These are phyloP conservation scores for Linderina pennispora DNA, from an alignment of 192 early-diverging fungal genomes.

Conservation along the genomic window DNA sequence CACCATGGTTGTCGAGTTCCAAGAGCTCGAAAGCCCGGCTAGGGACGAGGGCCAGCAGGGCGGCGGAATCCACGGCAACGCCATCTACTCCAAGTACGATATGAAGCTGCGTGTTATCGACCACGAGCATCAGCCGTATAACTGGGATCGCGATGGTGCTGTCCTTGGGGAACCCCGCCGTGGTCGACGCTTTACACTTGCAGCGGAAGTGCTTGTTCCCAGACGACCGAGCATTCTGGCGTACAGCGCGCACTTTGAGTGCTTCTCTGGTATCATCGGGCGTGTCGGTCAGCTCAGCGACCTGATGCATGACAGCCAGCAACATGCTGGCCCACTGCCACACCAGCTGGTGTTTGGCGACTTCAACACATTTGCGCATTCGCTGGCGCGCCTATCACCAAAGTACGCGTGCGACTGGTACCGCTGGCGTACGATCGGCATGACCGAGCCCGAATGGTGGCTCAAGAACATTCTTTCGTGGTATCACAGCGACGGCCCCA, in stretches of 20 bases:
- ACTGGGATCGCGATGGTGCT: constrained; percentile 62
- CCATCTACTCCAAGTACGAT: constrained; percentile 60
- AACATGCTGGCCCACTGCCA: constrained; percentile 35
- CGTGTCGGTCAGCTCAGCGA: constrained; percentile 63
- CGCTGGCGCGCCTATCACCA: constrained; percentile 62
- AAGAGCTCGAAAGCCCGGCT: constrained; percentile 58
- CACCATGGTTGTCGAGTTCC: constrained; percentile 68
- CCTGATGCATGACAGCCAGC: constrained; percentile 55
- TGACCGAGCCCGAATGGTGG: constrained; percentile 68
- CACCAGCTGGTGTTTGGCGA: constrained; percentile 73
- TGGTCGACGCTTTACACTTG: constrained; percentile 56
- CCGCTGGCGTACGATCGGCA: constrained; percentile 56
- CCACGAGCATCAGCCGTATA: constrained; percentile 61
- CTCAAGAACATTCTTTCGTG: constrained; percentile 53
- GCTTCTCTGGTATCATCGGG: constrained; percentile 67
- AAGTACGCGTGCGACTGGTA: constrained; percentile 59
- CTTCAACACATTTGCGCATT: constrained; percentile 74
- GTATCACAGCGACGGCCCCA: constrained; percentile 26
- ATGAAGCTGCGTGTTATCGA: constrained; percentile 55
- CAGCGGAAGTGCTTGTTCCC: constrained; percentile 49
- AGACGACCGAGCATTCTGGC: constrained; percentile 52
- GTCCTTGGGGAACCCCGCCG: constrained; percentile 59
- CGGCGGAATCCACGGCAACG: constrained; percentile 76
- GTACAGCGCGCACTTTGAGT: constrained; percentile 71
- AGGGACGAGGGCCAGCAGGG: constrained; percentile 57